Base-by-base conservation (phyloP, 2,329 filamentous ascomycete genomes). In the Colletotrichum simmondsii region DNA sequence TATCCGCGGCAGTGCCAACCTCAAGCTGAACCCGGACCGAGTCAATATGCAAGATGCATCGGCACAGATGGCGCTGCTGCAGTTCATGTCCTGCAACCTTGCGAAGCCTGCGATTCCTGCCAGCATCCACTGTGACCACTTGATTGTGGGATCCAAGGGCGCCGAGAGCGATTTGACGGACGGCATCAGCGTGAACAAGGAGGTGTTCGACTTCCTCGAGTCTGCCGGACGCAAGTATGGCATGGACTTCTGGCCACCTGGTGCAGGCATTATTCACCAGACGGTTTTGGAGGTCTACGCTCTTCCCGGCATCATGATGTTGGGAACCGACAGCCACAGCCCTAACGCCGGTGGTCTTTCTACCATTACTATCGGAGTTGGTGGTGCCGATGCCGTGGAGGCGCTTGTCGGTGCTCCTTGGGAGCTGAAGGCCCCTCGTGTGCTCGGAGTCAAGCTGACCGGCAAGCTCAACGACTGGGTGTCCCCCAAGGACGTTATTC, bases 11-110 rank as follows among this genome's bases (percentile, higher is more conserved):
- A 92, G 92, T 80, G 95, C 95, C 63, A 98, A 97, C 81, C 89
- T 99, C 84, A 97, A 97, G 87, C 93, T 99, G 83, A 98, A 98
- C 84, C 97, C 97, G 26, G 97, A 99, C 83, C 91, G 97, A 65
- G 97, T 98, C 77, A 97, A 97, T 76, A 99, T 99, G 97, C 97
- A 99, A 85, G 97, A 99, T 87, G 97, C 97, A 16, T 98, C 95
- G 35, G 97, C 97, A 6, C 97, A 99, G 86, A 99, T 99, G 97
- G 97, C 97, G 2, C 87, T 99, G 76, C 87, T 99, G 78, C 97
- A 99, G 85, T 99, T 99, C 88, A 99, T 99, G 96, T 94, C 94
- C 32, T 99, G 97, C 83, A 94, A 95, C 68, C 89, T 99, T 66
- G 93, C 93, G 32, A 91, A 91, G 72, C 98, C 97, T 2, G 95